A percentile compares a stretch with the other conserved stretches of the same genome.
These are phyloP conservation scores for Huiozyma naganishii DNA, from an alignment of 805 yeast genomes.

Conservation along the genomic window DNA sequence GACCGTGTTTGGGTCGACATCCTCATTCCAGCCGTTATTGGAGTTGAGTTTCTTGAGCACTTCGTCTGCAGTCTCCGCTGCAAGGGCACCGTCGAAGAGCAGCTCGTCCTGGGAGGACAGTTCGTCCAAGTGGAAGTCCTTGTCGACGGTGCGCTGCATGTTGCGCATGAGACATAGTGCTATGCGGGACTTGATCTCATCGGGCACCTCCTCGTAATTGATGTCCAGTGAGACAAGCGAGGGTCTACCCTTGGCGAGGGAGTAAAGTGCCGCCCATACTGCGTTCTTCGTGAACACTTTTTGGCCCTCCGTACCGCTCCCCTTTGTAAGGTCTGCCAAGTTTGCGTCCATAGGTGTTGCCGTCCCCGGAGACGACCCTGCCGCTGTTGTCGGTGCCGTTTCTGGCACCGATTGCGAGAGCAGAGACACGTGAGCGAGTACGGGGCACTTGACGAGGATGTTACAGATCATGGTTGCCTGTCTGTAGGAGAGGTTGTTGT, in stretches of 20 bases:
- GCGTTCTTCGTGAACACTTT: conserved; percentile 2
- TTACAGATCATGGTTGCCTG: conserved; percentile 53
- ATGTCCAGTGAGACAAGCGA: conserved; percentile 60
- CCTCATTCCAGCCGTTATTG: conserved; percentile 23
- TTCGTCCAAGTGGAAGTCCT: conserved; percentile 26
- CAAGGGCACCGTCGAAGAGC: conserved; percentile 63
- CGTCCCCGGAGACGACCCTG: no score
- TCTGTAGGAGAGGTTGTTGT: conserved; percentile 46
- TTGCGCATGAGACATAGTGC: conserved; percentile 77
- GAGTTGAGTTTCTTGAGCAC: conserved; percentile 33
- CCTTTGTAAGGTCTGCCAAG: neutral
- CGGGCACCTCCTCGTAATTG: conserved; percentile 52
- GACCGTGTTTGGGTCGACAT: neutral
- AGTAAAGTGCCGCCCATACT: conserved; percentile 48
- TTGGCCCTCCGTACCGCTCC: neutral
- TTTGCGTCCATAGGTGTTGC: neutral
- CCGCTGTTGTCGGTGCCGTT: neutral
- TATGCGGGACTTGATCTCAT: conserved; percentile 53
- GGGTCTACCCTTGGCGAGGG: conserved; percentile 55
- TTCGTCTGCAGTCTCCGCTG: conserved; percentile 65
- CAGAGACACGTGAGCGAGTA: conserved; percentile 58
- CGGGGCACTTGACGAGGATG: conserved; percentile 55
- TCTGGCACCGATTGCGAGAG: conserved; percentile 36
- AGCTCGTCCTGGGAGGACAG: conserved; percentile 42
- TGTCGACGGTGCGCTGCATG: conserved; percentile 50